A percentile compares a stretch with the other conserved stretches of the same genome.
phyloP scores from a whole-genome alignment of 495 filamentous ascomycete species.

The Sordaria brevicollis region DNA sequence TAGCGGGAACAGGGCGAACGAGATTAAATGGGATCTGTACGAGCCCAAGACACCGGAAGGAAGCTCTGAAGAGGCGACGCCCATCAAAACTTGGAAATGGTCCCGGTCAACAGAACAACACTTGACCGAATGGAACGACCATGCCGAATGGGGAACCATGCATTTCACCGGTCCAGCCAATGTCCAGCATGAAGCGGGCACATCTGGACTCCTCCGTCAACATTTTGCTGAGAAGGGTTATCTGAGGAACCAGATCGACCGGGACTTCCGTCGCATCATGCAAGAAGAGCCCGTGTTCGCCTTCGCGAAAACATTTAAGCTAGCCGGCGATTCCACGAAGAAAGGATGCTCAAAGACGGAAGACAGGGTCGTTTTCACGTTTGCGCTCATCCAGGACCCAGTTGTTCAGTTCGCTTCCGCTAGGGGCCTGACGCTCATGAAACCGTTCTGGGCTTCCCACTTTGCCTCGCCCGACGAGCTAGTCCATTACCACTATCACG shows the following conservation, averaged over 20 bases:
- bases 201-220: slow-evolving; percentile 56
- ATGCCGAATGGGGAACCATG: slow-evolving; percentile 81
- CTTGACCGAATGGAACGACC: slow-evolving; percentile 65
- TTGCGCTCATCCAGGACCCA: slow-evolving; percentile 73
- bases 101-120: slow-evolving; percentile 53
- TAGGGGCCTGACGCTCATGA: slow-evolving; percentile 70
- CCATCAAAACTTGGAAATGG: slow-evolving; percentile 50
- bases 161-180: slow-evolving; percentile 63
- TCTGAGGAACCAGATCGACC: slow-evolving; percentile 48
- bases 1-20: slow-evolving; percentile 57
- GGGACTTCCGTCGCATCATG: slow-evolving; percentile 57
- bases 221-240: slow-evolving; percentile 61
- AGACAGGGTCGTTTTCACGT: slow-evolving; percentile 65
- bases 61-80: slow-evolving; percentile 1
- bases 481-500: slow-evolving; percentile 65
- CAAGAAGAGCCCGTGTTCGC: slow-evolving; percentile 87
- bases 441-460: slow-evolving; percentile 76
- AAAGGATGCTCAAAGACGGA: slow-evolving; percentile 9
- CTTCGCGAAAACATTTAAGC: slow-evolving; percentile 70
- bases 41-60: slow-evolving; percentile 19
- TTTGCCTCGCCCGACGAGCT: slow-evolving; percentile 53
- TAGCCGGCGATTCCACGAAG: slow-evolving; percentile 19
- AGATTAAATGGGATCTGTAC: slow-evolving; percentile 58
- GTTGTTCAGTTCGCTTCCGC: slow-evolving; percentile 81
- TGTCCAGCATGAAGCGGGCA: slow-evolving; percentile 56